Evolutionary conservation across 148 eudicot species (phyloP).

Genomic region (Amaranthus hypochondriacus): DNA sequence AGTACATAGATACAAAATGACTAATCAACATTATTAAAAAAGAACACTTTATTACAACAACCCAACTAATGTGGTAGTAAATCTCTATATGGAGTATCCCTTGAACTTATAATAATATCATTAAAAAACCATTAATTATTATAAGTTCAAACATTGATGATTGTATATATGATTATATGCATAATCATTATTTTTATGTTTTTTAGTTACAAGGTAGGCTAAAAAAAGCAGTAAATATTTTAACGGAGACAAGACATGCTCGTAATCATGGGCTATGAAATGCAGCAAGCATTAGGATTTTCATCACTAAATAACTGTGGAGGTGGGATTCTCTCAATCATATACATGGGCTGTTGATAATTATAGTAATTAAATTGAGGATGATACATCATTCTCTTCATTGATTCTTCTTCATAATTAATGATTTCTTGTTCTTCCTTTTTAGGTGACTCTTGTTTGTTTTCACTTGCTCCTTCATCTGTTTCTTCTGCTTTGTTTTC

Average conservation of each 20-base stretch:
- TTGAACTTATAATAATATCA: constrained; percentile 26
- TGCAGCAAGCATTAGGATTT: constrained; percentile 89
- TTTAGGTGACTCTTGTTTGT: constrained; percentile 9
- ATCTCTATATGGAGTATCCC: neutral
- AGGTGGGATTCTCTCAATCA: constrained; percentile 80
- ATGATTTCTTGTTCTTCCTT: constrained; percentile 16
- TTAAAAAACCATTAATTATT: constrained; percentile 18
- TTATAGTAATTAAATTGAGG: constrained; percentile 13
- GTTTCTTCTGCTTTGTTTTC: neutral
- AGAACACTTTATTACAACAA: constrained; percentile 5
- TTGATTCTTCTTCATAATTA: constrained; percentile 39
- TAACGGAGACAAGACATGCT: too few relatives aligned
- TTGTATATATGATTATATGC: neutral
- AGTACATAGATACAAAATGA: neutral
- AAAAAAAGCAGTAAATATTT: too few relatives aligned
- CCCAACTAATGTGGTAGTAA: constrained; percentile 17
- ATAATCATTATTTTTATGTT: neutral
- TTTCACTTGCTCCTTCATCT: constrained; percentile 25
- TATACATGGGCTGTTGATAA: constrained; percentile 58
- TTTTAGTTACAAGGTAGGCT: too few relatives aligned
- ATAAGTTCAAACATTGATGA: constrained; percentile 17
- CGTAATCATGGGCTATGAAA: constrained; percentile 30
- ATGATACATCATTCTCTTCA: constrained; percentile 60
- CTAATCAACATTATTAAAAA: neutral
- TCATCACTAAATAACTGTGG: constrained; percentile 95